Evolutionary conservation across 495 filamentous ascomycete genomes (phyloP).

Genomic region (Penicillium simplicissimum): DNA sequence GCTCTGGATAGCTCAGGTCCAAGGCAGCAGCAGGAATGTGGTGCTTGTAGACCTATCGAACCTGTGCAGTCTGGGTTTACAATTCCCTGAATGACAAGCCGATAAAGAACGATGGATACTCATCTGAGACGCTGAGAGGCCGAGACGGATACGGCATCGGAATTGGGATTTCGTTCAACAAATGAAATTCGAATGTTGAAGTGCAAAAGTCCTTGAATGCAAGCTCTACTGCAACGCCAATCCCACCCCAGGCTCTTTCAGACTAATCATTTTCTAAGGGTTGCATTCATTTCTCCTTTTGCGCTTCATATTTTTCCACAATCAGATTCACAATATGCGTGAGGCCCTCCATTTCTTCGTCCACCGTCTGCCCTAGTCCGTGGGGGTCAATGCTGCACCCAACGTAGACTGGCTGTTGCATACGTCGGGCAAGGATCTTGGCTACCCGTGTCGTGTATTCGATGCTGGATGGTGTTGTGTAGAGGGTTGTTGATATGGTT

Average conservation of each 20-base stretch:
- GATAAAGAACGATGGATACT: background rate
- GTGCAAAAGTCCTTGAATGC: background rate
- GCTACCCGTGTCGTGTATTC: constrained; percentile 86
- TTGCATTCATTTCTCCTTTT: constrained; percentile 13
- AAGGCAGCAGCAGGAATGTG: background rate
- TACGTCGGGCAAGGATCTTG: constrained; percentile 73
- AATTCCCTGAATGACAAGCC: too few species aligned
- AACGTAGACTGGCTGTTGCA: constrained; percentile 75
- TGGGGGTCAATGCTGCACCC: constrained; percentile 65
- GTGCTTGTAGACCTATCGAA: background rate
- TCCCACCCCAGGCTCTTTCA: too few species aligned
- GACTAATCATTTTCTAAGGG: too few species aligned
- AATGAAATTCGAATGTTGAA: background rate
- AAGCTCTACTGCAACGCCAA: background rate
- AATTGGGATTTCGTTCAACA: background rate
- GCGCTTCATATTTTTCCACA: constrained; percentile 34
- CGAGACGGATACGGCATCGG: too few species aligned
- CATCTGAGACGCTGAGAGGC: background rate
- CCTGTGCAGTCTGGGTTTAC: background rate
- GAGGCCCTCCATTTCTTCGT: constrained; percentile 93
- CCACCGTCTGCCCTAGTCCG: constrained; percentile 71
- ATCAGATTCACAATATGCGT: constrained; percentile 68
- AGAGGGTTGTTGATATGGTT: constrained; percentile 74
- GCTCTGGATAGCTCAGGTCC: background rate
- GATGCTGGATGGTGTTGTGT: constrained; percentile 67